These are phyloP conservation scores for Pinus taeda DNA, from an alignment of 75 land plant species.

Conservation along the genomic window DNA sequence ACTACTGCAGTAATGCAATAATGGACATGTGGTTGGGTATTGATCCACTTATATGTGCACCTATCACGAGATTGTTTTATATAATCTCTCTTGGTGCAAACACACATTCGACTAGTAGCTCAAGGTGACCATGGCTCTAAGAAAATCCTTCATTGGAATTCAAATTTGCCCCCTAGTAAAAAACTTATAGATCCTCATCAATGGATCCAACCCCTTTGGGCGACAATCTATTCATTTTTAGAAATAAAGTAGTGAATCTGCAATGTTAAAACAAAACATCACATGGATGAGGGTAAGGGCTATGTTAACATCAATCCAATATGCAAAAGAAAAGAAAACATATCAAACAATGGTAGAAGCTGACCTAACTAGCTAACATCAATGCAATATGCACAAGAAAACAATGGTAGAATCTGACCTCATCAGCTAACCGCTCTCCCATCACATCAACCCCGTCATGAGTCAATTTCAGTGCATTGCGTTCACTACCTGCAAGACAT, in stretches of 20 bases:
- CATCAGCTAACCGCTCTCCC: slow-evolving; percentile 86
- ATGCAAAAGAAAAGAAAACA: neutral
- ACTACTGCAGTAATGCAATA: too few species aligned
- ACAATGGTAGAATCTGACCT: slow-evolving; percentile 46
- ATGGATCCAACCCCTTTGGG: neutral
- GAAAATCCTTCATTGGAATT: too few species aligned
- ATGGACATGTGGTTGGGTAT: too few species aligned
- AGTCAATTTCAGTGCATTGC: slow-evolving; percentile 52
- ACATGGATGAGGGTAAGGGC: neutral
- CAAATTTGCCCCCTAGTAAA: too few species aligned
- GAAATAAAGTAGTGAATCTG: neutral
- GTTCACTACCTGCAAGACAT: slow-evolving; percentile 64
- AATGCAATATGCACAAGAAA: slow-evolving; percentile 2
- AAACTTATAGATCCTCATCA: too few species aligned
- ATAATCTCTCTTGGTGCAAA: too few species aligned
- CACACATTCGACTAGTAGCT: too few species aligned
- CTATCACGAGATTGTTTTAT: too few species aligned
- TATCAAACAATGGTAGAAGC: slow-evolving; percentile 6
- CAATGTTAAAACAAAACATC: slow-evolving; percentile 3
- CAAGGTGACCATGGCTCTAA: too few species aligned
- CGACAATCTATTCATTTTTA: neutral
- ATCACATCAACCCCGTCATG: slow-evolving; percentile 94
- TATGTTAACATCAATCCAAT: neutral
- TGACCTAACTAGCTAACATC: slow-evolving; percentile 66
- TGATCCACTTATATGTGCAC: too few species aligned